These are phyloP conservation scores for Colletotrichum sp. DNA, from an alignment of 2,329 filamentous ascomycete genomes.

Conservation along the genomic window DNA sequence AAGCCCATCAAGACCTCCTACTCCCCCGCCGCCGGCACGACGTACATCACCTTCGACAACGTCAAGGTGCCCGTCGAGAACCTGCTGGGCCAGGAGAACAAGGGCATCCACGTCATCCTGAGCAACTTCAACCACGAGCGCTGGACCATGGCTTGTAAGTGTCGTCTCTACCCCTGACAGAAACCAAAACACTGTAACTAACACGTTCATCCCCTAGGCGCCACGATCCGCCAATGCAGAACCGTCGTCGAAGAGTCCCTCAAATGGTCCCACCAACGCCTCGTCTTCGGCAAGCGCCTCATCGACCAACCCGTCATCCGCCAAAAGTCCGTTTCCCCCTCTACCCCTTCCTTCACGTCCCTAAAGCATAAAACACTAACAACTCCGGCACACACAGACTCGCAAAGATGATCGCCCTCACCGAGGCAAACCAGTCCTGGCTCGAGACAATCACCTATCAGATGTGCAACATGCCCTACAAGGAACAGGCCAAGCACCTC, in stretches of 20 bases:
- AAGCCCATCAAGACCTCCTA: slow-evolving; percentile 83
- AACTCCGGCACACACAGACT: slow-evolving; percentile 50
- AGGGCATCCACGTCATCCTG: slow-evolving; percentile 84
- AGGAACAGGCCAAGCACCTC: slow-evolving; percentile 74
- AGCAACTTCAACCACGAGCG: slow-evolving; percentile 91
- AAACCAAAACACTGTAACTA: neutral
- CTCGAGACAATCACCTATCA: slow-evolving; percentile 85
- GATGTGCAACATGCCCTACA: slow-evolving; percentile 86
- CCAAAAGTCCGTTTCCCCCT: slow-evolving; percentile 64
- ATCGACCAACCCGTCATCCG: slow-evolving; percentile 85
- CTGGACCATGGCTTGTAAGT: slow-evolving; percentile 73
- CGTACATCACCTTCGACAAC: slow-evolving; percentile 83
- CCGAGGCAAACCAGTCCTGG: slow-evolving; percentile 86
- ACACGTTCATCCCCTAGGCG: slow-evolving; percentile 40
- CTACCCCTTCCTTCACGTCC: neutral
- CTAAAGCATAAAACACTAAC: neutral
- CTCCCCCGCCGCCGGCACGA: slow-evolving; percentile 78
- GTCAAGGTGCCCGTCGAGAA: slow-evolving; percentile 84
- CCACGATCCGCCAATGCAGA: slow-evolving; percentile 68
- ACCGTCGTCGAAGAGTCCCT: slow-evolving; percentile 81
- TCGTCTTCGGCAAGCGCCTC: slow-evolving; percentile 83
- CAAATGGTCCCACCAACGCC: slow-evolving; percentile 87
- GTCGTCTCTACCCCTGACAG: neutral
- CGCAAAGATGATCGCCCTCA: slow-evolving; percentile 84
- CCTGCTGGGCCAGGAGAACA: slow-evolving; percentile 81